Percentiles rank a stretch among this genome's conserved stretches.
phyloP scores from a whole-genome alignment of 495 filamentous ascomycete genomes.

The Cercophora scortea region DNA sequence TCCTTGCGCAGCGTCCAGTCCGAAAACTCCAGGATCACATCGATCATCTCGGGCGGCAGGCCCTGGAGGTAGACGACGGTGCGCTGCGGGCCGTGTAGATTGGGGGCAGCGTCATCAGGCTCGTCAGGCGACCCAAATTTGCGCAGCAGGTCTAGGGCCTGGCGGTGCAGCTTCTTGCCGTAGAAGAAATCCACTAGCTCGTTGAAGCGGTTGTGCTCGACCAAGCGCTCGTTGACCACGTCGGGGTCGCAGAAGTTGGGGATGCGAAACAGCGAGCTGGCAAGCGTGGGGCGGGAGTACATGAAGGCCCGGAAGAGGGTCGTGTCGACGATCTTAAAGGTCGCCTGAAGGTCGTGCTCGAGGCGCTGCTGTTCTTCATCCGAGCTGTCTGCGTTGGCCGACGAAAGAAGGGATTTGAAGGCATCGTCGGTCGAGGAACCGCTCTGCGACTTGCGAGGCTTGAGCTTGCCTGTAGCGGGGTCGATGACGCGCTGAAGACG shows the following conservation, averaged over 20 bases:
- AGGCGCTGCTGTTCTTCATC: slow-evolving; percentile 54
- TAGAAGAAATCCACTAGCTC: slow-evolving; percentile 96
- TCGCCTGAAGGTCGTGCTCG: slow-evolving; percentile 58
- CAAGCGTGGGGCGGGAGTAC: slow-evolving; percentile 76
- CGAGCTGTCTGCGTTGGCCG: slow-evolving; percentile 18
- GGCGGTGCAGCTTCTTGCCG: slow-evolving; percentile 85
- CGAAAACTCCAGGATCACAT: slow-evolving; percentile 84
- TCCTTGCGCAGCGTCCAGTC: slow-evolving; percentile 76
- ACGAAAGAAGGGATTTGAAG: slow-evolving; percentile 38
- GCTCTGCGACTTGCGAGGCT: slow-evolving; percentile 45
- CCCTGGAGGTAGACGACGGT: slow-evolving; percentile 88
- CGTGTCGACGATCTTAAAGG: slow-evolving; percentile 81
- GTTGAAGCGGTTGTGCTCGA: slow-evolving; percentile 81
- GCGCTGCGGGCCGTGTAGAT: slow-evolving; percentile 71
- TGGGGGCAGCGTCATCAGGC: slow-evolving; percentile 53
- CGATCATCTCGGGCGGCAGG: slow-evolving; percentile 78
- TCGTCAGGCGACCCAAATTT: slow-evolving; percentile 73
- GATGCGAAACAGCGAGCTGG: slow-evolving; percentile 86
- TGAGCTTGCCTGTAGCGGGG: slow-evolving; percentile 63
- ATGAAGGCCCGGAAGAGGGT: slow-evolving; percentile 91
- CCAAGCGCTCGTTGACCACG: slow-evolving; percentile 86
- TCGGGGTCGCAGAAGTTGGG: slow-evolving; percentile 95
- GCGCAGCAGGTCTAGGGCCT: slow-evolving; percentile 74
- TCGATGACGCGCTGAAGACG: slow-evolving; percentile 77
- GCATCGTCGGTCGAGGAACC: slow-evolving; percentile 42